Evolutionary conservation across 1,284 basidiomycete species (phyloP), one percentile per base, ranked within the genome.

Genomic region (Cutaneotrichosporon daszewskae): DNA sequence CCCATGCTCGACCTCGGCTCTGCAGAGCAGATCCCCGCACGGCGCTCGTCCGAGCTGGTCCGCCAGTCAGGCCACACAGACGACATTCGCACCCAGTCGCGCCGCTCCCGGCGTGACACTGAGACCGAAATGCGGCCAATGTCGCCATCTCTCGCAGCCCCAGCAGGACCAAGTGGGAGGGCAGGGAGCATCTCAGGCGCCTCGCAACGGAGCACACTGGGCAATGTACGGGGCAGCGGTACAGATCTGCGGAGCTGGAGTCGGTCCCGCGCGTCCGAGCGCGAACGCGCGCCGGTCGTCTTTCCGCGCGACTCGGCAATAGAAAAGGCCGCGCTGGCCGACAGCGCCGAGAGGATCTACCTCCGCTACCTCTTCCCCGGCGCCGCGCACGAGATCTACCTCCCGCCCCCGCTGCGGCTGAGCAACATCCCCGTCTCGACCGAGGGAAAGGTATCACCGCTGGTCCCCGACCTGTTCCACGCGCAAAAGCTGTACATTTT

Each of bases 401-500:
- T 98, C 16, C 94, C 94, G 26, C 64, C 69, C 0, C 59, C 62
- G n/a, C 57, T 71, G 19, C 57, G 70, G 19, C 54, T 71, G 43
- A 48, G 59, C 50, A 61, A 64, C 51, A 74, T 75, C 56, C 75
- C 76, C n/a, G 69, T 74, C 38, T 69, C 72, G 13, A 73, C 77
- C 29, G 86, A 92, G 66, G 71, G 82, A 36, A 80, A 78, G 42
- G 75, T 87, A 75, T 96, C 77, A 83, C 92, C 64, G 1, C 83
- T 88, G 53, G 84, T 98, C 32, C 92, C 94, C 11, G 94, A 97
- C 69, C 85, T 97, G 76, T 98, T 96, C 75, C 89, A 97, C 66
- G 75, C 83, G 3, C 94, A 97, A 73, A 97, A 98, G 75, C 88
- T 95, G 64, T 96, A 95, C 65, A 90, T 92, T 62, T 95, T 94